A percentile compares a stretch with the other conserved stretches of the same genome.
These are phyloP conservation scores for Staphylotrichum tortipilum DNA, from an alignment of 495 filamentous ascomycete genomes.

Conservation along the genomic window DNA sequence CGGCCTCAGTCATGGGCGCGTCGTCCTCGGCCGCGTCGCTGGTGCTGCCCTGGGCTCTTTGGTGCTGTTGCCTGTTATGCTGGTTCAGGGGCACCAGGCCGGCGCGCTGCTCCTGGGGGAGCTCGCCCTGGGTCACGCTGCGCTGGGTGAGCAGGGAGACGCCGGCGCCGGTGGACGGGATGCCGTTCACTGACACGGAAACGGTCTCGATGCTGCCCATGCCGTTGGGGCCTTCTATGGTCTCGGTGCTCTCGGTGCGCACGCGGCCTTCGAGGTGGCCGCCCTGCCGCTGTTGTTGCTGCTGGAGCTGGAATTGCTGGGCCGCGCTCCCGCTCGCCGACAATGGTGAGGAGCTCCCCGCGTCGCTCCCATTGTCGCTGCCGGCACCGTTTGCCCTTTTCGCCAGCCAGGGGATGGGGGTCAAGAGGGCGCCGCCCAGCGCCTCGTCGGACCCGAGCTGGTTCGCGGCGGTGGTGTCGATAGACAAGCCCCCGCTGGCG, in stretches of 20 bases:
- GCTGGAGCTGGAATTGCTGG: constrained; percentile 9
- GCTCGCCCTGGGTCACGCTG: constrained; percentile 65
- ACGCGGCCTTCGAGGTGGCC: constrained; percentile 42
- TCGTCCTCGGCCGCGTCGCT: constrained; percentile 27
- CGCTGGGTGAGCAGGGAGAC: constrained; percentile 27
- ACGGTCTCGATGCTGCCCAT: constrained; percentile 65
- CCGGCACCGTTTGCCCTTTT: constrained; percentile 19
- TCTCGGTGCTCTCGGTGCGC: constrained; percentile 58
- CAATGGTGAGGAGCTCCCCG: constrained; percentile 19
- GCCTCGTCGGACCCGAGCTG: constrained; percentile 73
- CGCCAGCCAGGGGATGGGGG: constrained; percentile 83
- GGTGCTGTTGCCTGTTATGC: constrained; percentile 25
- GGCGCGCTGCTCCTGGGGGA: constrained; percentile 71
- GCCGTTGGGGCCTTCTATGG: constrained; percentile 63
- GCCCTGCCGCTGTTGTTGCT: constrained; percentile 19
- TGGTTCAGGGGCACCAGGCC: constrained; percentile 52
- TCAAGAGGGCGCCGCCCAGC: constrained; percentile 82
- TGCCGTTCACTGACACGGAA: constrained; percentile 56
- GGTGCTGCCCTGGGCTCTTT: constrained; percentile 3
- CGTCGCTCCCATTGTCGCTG: constrained; percentile 20
- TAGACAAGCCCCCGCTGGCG: constrained; percentile 44
- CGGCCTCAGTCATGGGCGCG: constrained; percentile 21
- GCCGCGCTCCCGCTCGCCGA: constrained; percentile 7
- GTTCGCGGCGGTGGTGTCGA: constrained; percentile 21
- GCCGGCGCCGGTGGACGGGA: constrained; percentile 35